phyloP scores from a whole-genome alignment of 345 rosid species.

The Bruguiera parviflora region DNA sequence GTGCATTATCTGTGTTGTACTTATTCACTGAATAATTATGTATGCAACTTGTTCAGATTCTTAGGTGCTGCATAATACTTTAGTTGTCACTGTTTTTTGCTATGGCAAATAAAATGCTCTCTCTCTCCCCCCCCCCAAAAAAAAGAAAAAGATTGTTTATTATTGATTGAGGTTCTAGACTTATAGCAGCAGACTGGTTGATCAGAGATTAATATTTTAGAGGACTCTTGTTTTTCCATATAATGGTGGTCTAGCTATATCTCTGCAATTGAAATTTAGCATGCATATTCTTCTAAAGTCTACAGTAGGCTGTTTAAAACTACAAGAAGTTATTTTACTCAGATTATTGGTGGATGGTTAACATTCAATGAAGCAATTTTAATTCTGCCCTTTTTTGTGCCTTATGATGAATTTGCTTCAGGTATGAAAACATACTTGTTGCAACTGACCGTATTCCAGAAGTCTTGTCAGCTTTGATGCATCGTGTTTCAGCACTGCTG shows the following conservation, averaged over 20 bases:
- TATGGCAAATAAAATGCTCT: too few relatives aligned
- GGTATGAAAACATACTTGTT: constrained; percentile 78
- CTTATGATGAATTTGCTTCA: constrained; percentile 18
- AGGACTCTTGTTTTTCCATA: too few relatives aligned
- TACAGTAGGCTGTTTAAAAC: background rate
- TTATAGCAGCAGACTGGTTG: too few relatives aligned
- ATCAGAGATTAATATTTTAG: too few relatives aligned
- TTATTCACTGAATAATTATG: too few relatives aligned
- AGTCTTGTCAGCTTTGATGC: constrained; percentile 64
- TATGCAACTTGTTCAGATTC: background rate
- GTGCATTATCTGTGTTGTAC: background rate
- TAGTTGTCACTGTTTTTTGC: background rate
- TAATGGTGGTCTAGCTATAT: too few relatives aligned
- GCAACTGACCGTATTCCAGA: constrained; percentile 87
- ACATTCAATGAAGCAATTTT: background rate
- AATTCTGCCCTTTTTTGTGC: background rate
- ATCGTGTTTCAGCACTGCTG: constrained; percentile 56
- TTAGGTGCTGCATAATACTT: background rate
- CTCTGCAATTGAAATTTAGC: too few relatives aligned
- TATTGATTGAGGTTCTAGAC: too few relatives aligned
- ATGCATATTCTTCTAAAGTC: too few relatives aligned
- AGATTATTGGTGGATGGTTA: background rate
- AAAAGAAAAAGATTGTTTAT: too few relatives aligned
- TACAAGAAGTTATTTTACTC: background rate
- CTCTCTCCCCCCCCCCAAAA: too few relatives aligned